Conservation (phyloP, 2,329 filamentous ascomycete species). For the Cladosporium halotolerans region DNA sequence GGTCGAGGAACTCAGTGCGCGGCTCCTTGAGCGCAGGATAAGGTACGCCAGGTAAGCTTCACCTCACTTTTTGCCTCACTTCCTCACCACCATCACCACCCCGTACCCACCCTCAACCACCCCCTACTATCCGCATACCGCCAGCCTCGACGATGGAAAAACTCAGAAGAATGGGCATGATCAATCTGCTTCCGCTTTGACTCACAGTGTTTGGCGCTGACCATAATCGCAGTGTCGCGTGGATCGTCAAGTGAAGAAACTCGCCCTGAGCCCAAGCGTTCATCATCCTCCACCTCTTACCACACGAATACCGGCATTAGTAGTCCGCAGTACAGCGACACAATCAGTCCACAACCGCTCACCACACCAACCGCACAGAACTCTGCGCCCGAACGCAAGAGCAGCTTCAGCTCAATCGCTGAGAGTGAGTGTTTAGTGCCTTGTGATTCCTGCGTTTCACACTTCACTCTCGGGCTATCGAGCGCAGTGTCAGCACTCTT, state of each 20-base stretch:
- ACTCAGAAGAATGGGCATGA: background rate
- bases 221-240: background rate
- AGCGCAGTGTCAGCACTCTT: background rate
- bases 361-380: background rate
- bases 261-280: background rate
- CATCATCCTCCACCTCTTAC: background rate
- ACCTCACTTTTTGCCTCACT: background rate
- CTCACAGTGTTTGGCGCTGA: background rate
- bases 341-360: background rate
- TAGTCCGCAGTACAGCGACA: background rate
- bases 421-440: background rate
- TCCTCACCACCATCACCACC: background rate
- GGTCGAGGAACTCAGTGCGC: background rate
- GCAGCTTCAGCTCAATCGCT: background rate
- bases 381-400: background rate
- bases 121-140: background rate
- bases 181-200: background rate
- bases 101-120: background rate
- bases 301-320: background rate
- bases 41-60: background rate
- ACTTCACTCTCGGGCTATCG: background rate
- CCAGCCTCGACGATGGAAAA: background rate
- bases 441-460: background rate
- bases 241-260: background rate
- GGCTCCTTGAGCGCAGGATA: background rate